Percentiles rank a stretch among this genome's conserved stretches.
Evolutionary conservation across 2,329 filamentous ascomycete genomes (phyloP).

Genomic region (Leptographium radiaticola): DNA sequence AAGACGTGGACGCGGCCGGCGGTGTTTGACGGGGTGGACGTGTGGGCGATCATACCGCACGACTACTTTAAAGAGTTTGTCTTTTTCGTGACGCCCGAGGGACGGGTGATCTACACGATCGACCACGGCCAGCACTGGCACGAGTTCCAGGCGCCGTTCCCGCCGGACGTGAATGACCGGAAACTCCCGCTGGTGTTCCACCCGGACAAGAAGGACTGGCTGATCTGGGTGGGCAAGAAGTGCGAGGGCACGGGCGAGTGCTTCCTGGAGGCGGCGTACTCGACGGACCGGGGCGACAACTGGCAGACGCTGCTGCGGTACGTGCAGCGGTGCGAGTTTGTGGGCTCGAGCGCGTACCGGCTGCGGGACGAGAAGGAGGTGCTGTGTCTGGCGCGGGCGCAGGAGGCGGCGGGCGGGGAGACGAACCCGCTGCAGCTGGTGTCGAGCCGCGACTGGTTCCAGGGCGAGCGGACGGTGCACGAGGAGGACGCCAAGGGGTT

Average conservation of each 20-base stretch:
- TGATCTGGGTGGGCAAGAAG: constrained; percentile 75
- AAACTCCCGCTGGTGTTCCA: constrained; percentile 59
- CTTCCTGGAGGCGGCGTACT: constrained; percentile 61
- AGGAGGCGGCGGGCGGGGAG: constrained; percentile 32
- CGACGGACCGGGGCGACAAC: constrained; percentile 63
- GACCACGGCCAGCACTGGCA: constrained; percentile 66
- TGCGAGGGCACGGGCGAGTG: constrained; percentile 50
- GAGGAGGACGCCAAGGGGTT: constrained; percentile 69
- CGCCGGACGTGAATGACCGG: constrained; percentile 23
- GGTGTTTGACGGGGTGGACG: constrained; percentile 54
- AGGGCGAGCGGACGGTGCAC: constrained; percentile 44
- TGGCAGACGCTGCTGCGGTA: constrained; percentile 68
- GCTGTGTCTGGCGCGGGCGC: constrained; percentile 49
- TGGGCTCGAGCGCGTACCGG: constrained; percentile 47
- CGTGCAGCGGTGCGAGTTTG: constrained; percentile 77
- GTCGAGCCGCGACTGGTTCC: constrained; percentile 69
- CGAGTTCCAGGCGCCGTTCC: constrained; percentile 56
- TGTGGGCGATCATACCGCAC: constrained; percentile 64
- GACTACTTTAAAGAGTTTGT: constrained; percentile 71
- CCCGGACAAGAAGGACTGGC: constrained; percentile 71
- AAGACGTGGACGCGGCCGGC: constrained; percentile 60
- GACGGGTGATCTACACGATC: constrained; percentile 64
- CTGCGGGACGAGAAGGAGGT: constrained; percentile 41
- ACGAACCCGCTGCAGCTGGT: constrained; percentile 57
- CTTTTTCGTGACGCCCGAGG: constrained; percentile 63